Evolutionary conservation across 345 rosid species (phyloP).

Genomic region (Eucalyptus sideroxylon): DNA sequence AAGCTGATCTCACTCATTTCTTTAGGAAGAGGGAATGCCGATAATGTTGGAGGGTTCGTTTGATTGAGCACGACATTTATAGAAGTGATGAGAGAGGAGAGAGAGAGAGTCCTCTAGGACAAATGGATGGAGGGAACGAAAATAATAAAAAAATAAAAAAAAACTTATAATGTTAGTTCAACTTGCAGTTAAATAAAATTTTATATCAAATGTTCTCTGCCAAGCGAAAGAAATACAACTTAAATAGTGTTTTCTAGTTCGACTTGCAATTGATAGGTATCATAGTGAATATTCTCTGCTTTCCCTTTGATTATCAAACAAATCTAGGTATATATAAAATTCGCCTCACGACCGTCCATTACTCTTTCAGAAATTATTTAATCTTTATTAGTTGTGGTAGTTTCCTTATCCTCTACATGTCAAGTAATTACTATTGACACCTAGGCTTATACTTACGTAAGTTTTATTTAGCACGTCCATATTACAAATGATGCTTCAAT

Average conservation of each 20-base stretch:
- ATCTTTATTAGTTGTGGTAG: neutral
- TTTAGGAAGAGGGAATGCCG: neutral
- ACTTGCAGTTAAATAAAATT: neutral
- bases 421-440: neutral
- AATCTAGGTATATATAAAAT: neutral
- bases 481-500: too few species aligned
- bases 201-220: neutral
- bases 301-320: neutral
- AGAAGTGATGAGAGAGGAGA: neutral
- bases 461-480: too few species aligned
- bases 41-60: neutral
- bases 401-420: neutral
- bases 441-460: neutral
- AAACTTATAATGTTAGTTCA: neutral
- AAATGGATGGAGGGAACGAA: neutral
- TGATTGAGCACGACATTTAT: neutral
- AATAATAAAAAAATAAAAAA: neutral
- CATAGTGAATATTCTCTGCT: neutral
- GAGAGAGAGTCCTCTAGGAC: too few species aligned
- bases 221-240: neutral
- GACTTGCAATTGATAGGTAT: neutral
- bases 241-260: neutral
- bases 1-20: neutral
- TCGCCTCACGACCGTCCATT: fast-evolving
- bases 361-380: neutral